These are phyloP conservation scores for Hymenotorrendiella dingleyae DNA, from an alignment of 2,329 filamentous ascomycete genomes.

Conservation along the genomic window DNA sequence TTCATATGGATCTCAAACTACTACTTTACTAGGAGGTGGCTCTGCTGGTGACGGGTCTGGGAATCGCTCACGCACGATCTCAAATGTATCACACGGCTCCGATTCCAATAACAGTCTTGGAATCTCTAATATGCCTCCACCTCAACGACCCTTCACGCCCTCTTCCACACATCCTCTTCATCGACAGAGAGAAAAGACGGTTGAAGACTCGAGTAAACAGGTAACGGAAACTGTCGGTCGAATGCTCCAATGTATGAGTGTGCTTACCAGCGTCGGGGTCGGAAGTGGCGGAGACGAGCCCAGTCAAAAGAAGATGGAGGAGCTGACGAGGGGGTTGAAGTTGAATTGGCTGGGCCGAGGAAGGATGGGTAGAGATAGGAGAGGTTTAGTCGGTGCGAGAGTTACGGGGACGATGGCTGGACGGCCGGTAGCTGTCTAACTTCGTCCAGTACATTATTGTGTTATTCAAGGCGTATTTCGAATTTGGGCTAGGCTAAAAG, in stretches of 20 bases:
- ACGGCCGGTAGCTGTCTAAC: not conserved
- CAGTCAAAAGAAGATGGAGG: constrained; percentile 71
- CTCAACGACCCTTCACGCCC: constrained; percentile 27
- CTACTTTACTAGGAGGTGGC: constrained; percentile 62
- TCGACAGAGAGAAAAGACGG: constrained; percentile 35
- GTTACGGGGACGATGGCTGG: constrained; percentile 16
- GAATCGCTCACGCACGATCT: constrained; percentile 72
- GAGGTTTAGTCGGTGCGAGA: constrained; percentile 65
- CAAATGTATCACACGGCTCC: constrained; percentile 67
- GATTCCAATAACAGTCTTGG: constrained; percentile 27
- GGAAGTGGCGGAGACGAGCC: constrained; percentile 50
- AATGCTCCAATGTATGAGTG: constrained; percentile 94
- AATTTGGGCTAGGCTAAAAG: too few relatives aligned
- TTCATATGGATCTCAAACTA: constrained; percentile 74
- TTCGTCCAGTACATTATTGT: too few relatives aligned
- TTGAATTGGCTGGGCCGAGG: constrained; percentile 95
- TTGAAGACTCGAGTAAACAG: constrained; percentile 62
- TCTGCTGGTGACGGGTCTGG: constrained; percentile 45
- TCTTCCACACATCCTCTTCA: constrained; percentile 23
- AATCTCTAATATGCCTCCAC: constrained; percentile 23
- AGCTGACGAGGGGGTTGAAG: constrained; percentile 81
- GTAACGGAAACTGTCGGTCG: constrained; percentile 91
- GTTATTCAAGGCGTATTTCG: too few relatives aligned
- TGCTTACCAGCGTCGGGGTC: constrained; percentile 66
- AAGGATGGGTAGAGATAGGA: constrained; percentile 78